phyloP scores from a whole-genome alignment of 2,329 filamentous ascomycete species.

The Davidsoniella virescens region DNA sequence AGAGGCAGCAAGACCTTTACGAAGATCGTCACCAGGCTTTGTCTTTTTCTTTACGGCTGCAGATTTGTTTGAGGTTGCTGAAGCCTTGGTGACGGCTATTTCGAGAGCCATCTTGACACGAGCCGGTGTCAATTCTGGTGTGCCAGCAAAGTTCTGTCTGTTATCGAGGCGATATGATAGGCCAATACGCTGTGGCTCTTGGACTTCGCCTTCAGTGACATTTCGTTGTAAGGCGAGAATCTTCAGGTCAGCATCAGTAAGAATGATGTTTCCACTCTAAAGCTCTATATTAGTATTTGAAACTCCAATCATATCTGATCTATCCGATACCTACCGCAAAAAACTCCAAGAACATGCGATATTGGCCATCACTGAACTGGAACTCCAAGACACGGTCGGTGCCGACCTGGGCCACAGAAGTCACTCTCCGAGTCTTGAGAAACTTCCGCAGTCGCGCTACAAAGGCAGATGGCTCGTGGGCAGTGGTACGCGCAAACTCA shows the following conservation, averaged over 20 bases:
- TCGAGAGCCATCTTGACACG: conserved; percentile 54
- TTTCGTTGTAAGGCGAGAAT: conserved; percentile 68
- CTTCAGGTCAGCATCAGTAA: conserved; percentile 71
- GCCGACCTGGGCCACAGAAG: conserved; percentile 67
- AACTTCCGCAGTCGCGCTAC: conserved; percentile 73
- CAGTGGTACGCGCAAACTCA: conserved; percentile 73
- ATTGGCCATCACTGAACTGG: conserved; percentile 79
- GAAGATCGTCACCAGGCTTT: conserved; percentile 58
- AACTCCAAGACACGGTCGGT: conserved; percentile 90
- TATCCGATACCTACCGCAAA: conserved; percentile 42
- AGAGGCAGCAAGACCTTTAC: conserved; percentile 64
- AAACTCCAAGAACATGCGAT: conserved; percentile 82
- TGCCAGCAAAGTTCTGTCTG: conserved; percentile 65
- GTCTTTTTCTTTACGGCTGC: conserved; percentile 39
- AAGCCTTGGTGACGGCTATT: conserved; percentile 43
- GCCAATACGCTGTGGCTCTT: conserved; percentile 67
- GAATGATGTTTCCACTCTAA: conserved; percentile 72
- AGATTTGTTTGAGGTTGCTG: conserved; percentile 25
- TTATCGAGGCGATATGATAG: conserved; percentile 64
- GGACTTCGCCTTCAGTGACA: conserved; percentile 65
- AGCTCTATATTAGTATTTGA: neutral
- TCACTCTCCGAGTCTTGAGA: conserved; percentile 73
- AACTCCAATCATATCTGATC: neutral
- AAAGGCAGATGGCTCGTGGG: conserved; percentile 69
- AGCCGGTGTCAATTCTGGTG: conserved; percentile 59